phyloP scores from a whole-genome alignment of 495 filamentous ascomycete genomes.

The Penicillium malachiteum region DNA sequence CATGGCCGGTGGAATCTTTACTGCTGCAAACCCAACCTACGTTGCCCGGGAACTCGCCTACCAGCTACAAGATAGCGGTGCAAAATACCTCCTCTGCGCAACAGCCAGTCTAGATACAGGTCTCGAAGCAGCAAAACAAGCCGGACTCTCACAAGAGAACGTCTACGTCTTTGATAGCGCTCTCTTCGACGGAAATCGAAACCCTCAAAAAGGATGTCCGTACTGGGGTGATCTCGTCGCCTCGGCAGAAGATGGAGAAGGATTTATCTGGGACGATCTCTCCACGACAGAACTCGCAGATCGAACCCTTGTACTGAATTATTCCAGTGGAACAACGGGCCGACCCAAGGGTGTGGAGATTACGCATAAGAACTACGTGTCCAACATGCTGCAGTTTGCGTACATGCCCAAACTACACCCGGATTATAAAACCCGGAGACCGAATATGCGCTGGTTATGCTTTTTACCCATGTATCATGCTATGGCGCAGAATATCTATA shows the following conservation, averaged over 20 bases:
- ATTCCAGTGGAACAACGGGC: constrained; percentile 77
- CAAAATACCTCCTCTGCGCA: constrained; percentile 62
- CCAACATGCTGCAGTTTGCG: constrained; percentile 63
- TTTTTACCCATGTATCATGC: constrained; percentile 80
- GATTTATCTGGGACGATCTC: constrained; percentile 45
- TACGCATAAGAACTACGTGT: constrained; percentile 68
- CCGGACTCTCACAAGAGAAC: constrained; percentile 34
- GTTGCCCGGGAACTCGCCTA: constrained; percentile 69
- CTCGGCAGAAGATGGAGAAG: constrained; percentile 39
- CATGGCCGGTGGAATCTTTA: constrained; percentile 78
- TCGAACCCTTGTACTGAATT: constrained; percentile 62
- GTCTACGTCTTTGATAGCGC: constrained; percentile 53
- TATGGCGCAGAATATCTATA: constrained; percentile 50
- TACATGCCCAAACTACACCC: constrained; percentile 46
- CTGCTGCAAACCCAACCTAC: constrained; percentile 75
- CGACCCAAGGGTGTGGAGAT: constrained; percentile 83
- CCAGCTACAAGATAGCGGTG: constrained; percentile 69
- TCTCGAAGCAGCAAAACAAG: constrained; percentile 42
- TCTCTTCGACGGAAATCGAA: constrained; percentile 39
- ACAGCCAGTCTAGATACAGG: constrained; percentile 42
- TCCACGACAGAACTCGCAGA: constrained; percentile 35
- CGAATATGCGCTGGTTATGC: constrained; percentile 45
- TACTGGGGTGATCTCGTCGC: constrained; percentile 54
- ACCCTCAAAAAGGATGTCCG: constrained; percentile 36
- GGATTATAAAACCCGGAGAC: constrained; percentile 38